Percentiles rank a stretch among this genome's conserved stretches.
These are phyloP conservation scores for Phellopilus nigrolimitatus DNA, from an alignment of 1,284 basidiomycete genomes.

Conservation along the genomic window DNA sequence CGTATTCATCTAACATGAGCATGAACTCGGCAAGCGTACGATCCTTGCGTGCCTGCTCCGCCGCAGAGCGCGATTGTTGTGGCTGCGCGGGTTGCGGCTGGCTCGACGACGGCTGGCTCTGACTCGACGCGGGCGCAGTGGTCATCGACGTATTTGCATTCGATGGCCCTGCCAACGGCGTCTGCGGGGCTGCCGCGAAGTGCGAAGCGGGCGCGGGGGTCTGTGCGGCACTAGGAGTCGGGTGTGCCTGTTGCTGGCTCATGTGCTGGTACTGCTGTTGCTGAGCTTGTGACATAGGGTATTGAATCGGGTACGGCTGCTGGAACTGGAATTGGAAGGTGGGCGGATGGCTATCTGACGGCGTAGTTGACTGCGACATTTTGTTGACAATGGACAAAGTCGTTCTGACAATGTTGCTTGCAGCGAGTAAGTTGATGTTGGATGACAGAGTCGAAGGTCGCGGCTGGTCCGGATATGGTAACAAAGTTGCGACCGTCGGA, in stretches of 20 bases:
- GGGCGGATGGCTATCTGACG: slow-evolving; percentile 4
- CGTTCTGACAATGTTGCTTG: too few relatives aligned
- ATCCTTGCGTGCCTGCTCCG: slow-evolving; percentile 85
- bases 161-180: slow-evolving; percentile 6
- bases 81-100: slow-evolving; percentile 19
- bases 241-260: slow-evolving; percentile 3
- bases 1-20: slow-evolving; percentile 94
- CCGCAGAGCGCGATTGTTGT: slow-evolving; percentile 59
- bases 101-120: slow-evolving; percentile 17
- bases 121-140: slow-evolving; percentile 21
- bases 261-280: slow-evolving; percentile 12
- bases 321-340: slow-evolving; percentile 16
- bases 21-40: slow-evolving; percentile 91
- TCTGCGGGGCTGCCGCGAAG: not conserved
- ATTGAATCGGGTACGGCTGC: slow-evolving; percentile 10
- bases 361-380: slow-evolving; percentile 13
- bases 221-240: slow-evolving; percentile 5
- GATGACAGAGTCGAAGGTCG: too few relatives aligned
- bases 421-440: too few relatives aligned
- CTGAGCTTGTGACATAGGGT: slow-evolving; percentile 16
- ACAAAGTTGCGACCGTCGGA: too few relatives aligned
- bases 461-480: too few relatives aligned
- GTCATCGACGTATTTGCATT: slow-evolving; percentile 10
- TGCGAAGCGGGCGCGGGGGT: slow-evolving; percentile 11
- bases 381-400: not conserved